These are phyloP conservation scores for Diplosphaera chodatii DNA, from an alignment of 139 green algal genomes.

Conservation along the genomic window DNA sequence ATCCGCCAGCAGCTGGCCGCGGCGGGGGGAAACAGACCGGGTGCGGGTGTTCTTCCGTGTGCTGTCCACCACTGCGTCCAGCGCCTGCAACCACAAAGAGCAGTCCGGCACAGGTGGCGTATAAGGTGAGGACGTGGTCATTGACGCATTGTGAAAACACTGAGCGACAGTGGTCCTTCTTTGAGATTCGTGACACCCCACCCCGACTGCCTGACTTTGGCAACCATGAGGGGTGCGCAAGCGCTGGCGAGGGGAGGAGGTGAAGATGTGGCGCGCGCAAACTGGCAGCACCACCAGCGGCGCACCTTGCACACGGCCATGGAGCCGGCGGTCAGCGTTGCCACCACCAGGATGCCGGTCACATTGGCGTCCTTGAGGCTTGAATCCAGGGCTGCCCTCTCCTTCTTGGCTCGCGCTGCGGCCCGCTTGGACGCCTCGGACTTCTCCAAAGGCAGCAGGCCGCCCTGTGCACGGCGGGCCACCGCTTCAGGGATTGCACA, in stretches of 20 bases:
- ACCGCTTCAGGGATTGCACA: no score
- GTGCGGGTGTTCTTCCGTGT: neutral
- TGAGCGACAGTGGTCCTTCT: no score
- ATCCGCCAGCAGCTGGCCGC: neutral
- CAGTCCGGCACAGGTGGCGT: neutral
- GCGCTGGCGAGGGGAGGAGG: no score
- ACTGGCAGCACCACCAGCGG: no score
- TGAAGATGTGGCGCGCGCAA: no score
- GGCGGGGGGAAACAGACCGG: no score
- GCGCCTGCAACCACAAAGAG: neutral
- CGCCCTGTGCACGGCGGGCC: neutral
- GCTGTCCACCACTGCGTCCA: neutral
- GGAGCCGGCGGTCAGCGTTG: neutral
- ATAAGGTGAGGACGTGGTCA: no score
- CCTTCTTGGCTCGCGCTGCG: no score
- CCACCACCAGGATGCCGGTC: neutral
- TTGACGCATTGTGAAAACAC: no score
- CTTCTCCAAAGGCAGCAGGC: neutral
- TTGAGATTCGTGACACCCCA: no score
- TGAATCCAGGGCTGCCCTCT: neutral
- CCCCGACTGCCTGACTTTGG: no score
- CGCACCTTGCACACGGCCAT: neutral
- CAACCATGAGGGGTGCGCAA: no score
- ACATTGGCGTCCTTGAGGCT: neutral
- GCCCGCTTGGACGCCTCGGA: neutral